Evolutionary conservation across 768 basidiomycete genomes (phyloP), one percentile per base, ranked within the genome.

Genomic region (Phanerochaete carnosa): DNA sequence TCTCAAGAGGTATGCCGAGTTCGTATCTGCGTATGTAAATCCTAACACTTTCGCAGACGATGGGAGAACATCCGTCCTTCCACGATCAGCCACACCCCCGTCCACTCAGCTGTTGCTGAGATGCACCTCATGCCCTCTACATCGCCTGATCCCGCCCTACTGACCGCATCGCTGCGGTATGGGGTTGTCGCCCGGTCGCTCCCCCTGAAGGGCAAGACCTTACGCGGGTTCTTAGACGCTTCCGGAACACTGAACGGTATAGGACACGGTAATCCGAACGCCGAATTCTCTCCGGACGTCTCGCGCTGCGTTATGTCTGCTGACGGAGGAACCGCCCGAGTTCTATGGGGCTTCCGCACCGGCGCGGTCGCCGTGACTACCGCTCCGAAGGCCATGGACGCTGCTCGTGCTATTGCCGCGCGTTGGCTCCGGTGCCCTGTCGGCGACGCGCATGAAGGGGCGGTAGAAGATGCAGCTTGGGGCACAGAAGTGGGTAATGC

Each of bases 141-240:
- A 16, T 52, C 59, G 15, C 37, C 49, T 4, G 28, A 51, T 22
- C 63, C 72, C 0, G 80, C 80, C 8, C 77, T 93, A 28, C 74
- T 94, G 46, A 77, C 85, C 0, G 79, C 85, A 0, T 91, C 87
- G 16, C 70, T 88, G 49, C 77, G 80, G 47, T 87, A 88, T 60
- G 92, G 90, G 22, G 77, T 89, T 58, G 85, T 92, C 33, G 78
- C 88, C 0, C 88, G 92, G 30, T 92, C 90, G 12, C 68, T 85
- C 32, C 88, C 90, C 0, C 75, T 90, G 28, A 86, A 78, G 1
- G 90, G 89, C 50, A 88, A 83, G 66, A 75, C 92, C 53, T 73
- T 91, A 8, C 79, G 84, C 29, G 92, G 91, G 0, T 90, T 80
- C 65, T 76, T 93, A 9, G 84, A 90, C 52, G 82, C 88, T 2